Conservation (phyloP, 306 rosid genomes). For the Cucurbita pepo region DNA sequence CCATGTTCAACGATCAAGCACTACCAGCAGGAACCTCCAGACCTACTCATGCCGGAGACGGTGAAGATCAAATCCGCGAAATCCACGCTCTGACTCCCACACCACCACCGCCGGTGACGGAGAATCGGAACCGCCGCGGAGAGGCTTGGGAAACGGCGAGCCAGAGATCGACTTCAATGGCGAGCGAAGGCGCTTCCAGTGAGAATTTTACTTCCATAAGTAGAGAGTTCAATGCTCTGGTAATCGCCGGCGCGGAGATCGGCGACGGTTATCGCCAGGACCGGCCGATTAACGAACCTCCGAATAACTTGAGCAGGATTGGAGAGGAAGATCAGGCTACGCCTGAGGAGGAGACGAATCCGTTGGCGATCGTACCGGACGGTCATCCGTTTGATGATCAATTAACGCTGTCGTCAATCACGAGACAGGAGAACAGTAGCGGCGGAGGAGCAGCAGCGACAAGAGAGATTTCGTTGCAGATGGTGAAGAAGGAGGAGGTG, state of each 20-base stretch:
- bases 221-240: constrained; percentile 83
- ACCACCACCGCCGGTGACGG: not conserved
- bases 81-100: constrained; percentile 65
- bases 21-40: not conserved
- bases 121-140: constrained; percentile 26
- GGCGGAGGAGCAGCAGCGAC: not conserved
- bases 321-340: constrained; percentile 43
- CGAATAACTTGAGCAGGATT: constrained; percentile 42
- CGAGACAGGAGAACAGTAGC: constrained; percentile 1
- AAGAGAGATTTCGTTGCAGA: constrained; percentile 37
- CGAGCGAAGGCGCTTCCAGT: constrained; percentile 40
- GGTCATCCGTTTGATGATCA: constrained; percentile 15
- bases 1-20: constrained; percentile 34
- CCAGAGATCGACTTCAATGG: constrained; percentile 41
- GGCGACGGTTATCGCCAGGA: constrained; percentile 10
- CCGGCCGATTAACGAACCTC: not conserved
- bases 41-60: constrained; percentile 11
- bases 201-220: constrained; percentile 80
- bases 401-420: constrained; percentile 12
- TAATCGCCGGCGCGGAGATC: constrained; percentile 62
- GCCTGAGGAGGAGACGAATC: constrained; percentile 47
- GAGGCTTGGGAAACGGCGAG: constrained; percentile 45
- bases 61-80: constrained; percentile 43
- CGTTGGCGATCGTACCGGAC: constrained; percentile 75
- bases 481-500: constrained; percentile 92